Conservation (phyloP, 768 basidiomycete species). For the Lentinula sp. region DNA sequence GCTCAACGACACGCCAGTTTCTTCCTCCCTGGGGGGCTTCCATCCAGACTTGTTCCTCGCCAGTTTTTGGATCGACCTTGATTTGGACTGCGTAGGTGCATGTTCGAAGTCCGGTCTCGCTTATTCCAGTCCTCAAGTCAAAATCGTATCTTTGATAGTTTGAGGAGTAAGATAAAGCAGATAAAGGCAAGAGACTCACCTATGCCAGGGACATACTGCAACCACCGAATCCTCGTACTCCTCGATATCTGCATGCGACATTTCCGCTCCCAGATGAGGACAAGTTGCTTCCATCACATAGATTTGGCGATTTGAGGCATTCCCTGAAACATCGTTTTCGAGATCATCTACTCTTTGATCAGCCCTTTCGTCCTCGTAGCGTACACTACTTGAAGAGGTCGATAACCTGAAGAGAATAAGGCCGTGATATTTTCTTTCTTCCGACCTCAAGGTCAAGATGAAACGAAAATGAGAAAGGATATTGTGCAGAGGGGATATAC, state of each 20-base stretch:
- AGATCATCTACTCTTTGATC: slow-evolving; percentile 16
- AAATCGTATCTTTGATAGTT: slow-evolving; percentile 55
- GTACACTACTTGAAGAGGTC: slow-evolving; percentile 13
- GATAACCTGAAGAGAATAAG: slow-evolving; percentile 63
- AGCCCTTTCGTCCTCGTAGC: slow-evolving; percentile 6
- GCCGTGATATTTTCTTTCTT: slow-evolving; percentile 51
- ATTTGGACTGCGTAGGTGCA: slow-evolving; percentile 63
- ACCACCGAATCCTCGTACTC: slow-evolving; percentile 53
- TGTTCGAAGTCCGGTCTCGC: slow-evolving; percentile 61
- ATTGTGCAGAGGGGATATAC: neutral
- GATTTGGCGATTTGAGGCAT: slow-evolving; percentile 31
- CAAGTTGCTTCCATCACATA: slow-evolving; percentile 80
- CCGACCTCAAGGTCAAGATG: slow-evolving; percentile 53
- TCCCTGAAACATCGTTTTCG: slow-evolving; percentile 3
- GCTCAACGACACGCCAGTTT: slow-evolving; percentile 60
- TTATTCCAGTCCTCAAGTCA: slow-evolving; percentile 62
- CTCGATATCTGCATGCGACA: slow-evolving; percentile 79
- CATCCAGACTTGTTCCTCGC: slow-evolving; percentile 45
- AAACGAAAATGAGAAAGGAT: slow-evolving; percentile 55
- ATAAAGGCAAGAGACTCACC: slow-evolving; percentile 28
- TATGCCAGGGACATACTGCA: slow-evolving; percentile 74
- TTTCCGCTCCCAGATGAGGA: slow-evolving; percentile 76
- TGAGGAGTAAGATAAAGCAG: neutral
- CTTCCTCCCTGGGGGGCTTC: slow-evolving; percentile 48
- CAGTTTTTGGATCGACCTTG: slow-evolving; percentile 28